Evolutionary conservation across 2,329 filamentous ascomycete species (phyloP), one percentile per base, ranked within the genome.

Genomic region (Pseudocercospora cruenta): DNA sequence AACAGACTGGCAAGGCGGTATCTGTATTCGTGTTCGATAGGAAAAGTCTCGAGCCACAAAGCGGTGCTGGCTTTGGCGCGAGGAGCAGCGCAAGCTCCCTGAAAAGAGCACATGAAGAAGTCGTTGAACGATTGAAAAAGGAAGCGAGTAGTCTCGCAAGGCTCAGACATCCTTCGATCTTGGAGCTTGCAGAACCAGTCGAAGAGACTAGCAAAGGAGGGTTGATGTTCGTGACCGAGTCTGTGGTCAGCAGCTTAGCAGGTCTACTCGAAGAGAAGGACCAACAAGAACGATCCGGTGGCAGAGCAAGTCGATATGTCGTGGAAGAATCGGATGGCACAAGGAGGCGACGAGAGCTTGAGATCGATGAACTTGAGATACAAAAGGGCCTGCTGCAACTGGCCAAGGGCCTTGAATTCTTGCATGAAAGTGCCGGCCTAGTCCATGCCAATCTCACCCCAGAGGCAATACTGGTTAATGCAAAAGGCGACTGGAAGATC

Each of bases 401-500:
- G 69, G 94, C 91, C 75, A 97, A 97, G 78, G 94, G 94, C 2
- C 83, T 98, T 31, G 94, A 98, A 79, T 98, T 98, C 76, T 81
- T 98, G 67, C 94, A 98, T 76, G 94, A 98, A 76, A 97, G 94
- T 76, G 94, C 94, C 9, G 93, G 93, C 0, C 85, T 99, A 58
- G 92, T 98, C 0, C 95, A 99, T 79, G 93, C 91, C 57, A 99
- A 99, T 76, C 80, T 99, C 69, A 98, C 94, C 0, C 95, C 95
- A 0, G 94, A 98, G 70, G 92, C 94, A 19, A 89, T 99, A 70
- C 90, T 97, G 70, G 88, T 99, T 79, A 99, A 99, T 80, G 88
- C 92, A 47, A 99, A 99, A 87, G 96, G 92, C 57, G 95, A 99
- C 79, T 99, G 95, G 95, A 99, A 99, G 78, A 92, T 99, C 26